Base-by-base conservation (phyloP, 805 yeast genomes). In the Cyberlindnera mississippiensis region DNA sequence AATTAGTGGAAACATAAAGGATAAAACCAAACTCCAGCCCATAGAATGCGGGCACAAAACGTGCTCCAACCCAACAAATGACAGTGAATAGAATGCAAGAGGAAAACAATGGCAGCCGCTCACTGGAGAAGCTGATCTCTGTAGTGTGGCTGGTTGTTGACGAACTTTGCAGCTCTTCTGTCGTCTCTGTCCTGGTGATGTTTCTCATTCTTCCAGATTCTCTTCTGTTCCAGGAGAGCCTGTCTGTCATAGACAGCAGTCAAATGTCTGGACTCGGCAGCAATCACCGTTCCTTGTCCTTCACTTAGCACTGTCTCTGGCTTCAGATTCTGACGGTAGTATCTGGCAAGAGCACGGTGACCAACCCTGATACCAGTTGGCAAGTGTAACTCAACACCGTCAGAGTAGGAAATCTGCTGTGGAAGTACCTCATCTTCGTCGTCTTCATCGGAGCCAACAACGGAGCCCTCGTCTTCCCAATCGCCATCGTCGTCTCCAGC, bases 91-190 rank as follows among this genome's bases (percentile, higher is more conserved):
- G 14, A 22, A 38, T 28, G 15, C 17, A 9, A 33, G 26, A 28
- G 2, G 9, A 16, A 20, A 15, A 7, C 12, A 14, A 35, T 10
- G 14, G 20, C 26, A n/a, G 15, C 7, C 18, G 12, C 15, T 51
- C 45, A 70, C 56, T 71, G 76, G 49, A 88, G 68, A 49, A 88
- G 63, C 62, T 80, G 85, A 60, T 88, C 96, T 60, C 96, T 77
- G 73, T 73, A 88, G 58, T 91, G 89, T 36, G 86, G 83, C 75
- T 93, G 97, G 73, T 82, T 75, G 64, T 91, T 91, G 65, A 86
- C 73, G 60, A 78, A 80, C 63, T 86, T 87, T 45, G 84, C 81
- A 31, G 88, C 85, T 55, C 83, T 70, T 59, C 72, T 71, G 39
- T 66, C 74, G 48, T 64, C 65, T 53, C 64, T 67, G 56, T 69